Evolutionary conservation across 352 stramenopile species (phyloP).

Genomic region (Phytophthora citricola): DNA sequence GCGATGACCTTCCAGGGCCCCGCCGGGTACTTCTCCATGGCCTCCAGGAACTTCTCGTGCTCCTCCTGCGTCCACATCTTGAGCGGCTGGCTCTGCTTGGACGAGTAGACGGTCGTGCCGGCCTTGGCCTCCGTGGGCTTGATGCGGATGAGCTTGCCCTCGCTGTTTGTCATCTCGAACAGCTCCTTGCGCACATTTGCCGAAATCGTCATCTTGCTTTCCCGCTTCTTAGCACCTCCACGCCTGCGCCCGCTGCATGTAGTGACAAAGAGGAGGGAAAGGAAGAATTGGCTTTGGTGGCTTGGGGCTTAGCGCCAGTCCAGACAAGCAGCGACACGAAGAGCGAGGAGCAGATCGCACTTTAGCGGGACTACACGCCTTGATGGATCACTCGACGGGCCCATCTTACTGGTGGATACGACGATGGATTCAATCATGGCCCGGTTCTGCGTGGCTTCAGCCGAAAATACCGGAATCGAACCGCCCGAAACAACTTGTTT

Average conservation of each 20-base stretch:
- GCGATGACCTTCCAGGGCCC: slow-evolving; percentile 88
- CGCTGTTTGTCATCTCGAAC: slow-evolving; percentile 82
- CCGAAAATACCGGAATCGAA: slow-evolving; percentile 1
- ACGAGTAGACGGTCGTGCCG: slow-evolving; percentile 85
- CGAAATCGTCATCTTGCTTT: slow-evolving; percentile 82
- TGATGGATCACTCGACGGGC: slow-evolving; percentile 25
- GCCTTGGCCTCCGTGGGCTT: slow-evolving; percentile 86
- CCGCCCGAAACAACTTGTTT: no score
- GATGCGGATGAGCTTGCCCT: slow-evolving; percentile 86
- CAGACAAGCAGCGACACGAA: slow-evolving; percentile 35
- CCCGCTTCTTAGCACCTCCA: slow-evolving; percentile 24
- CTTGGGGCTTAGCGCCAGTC: slow-evolving; percentile 32
- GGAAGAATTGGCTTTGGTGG: slow-evolving; percentile 37
- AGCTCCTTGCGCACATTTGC: slow-evolving; percentile 87
- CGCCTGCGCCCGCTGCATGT: slow-evolving; percentile 32
- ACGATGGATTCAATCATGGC: slow-evolving; percentile 24
- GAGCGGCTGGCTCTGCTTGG: slow-evolving; percentile 82
- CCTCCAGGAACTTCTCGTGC: slow-evolving; percentile 87
- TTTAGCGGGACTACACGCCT: slow-evolving; percentile 31
- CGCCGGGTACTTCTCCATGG: slow-evolving; percentile 87
- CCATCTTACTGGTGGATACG: slow-evolving; percentile 23
- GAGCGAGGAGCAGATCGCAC: slow-evolving; percentile 51
- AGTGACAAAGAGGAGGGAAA: slow-evolving; percentile 35
- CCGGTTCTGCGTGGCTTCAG: slow-evolving; percentile 1
- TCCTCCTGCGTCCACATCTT: slow-evolving; percentile 89